These are phyloP conservation scores for Sporothrix brunneoviolacea DNA, from an alignment of 2,329 filamentous ascomycete genomes.

Conservation along the genomic window DNA sequence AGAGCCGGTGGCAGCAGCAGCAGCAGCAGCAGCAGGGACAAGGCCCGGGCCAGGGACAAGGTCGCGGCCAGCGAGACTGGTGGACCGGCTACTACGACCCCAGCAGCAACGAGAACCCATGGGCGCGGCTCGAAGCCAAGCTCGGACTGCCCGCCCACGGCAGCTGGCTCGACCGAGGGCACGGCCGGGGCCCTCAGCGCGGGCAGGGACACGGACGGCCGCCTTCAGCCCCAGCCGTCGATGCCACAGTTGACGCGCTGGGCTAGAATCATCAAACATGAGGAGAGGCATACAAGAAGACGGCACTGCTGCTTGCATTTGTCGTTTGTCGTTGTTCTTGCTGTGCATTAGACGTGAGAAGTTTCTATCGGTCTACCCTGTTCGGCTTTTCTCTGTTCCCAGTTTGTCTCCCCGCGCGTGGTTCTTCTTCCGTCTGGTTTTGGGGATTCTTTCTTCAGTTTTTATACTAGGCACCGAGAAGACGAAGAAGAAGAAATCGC, in stretches of 20 bases:
- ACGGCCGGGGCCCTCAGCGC: background rate
- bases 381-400: background rate
- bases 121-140: constrained; percentile 50
- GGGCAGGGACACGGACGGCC: no score
- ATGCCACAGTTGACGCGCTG: no score
- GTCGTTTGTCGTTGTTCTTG: no score
- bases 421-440: no score
- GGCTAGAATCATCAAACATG: no score
- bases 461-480: no score
- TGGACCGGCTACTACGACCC: constrained; percentile 64
- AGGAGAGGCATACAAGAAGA: no score
- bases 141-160: constrained; percentile 37
- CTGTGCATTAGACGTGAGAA: no score
- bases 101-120: constrained; percentile 65
- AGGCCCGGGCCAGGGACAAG: background rate
- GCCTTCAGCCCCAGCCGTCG: no score
- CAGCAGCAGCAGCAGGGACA: background rate
- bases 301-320: no score
- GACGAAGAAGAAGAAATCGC: no score
- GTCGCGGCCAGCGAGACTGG: constrained; percentile 33
- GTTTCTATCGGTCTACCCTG: background rate
- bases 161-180: constrained; percentile 33
- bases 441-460: no score
- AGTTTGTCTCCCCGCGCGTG: background rate
- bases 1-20: background rate